Evolutionary conservation across 495 filamentous ascomycete genomes (phyloP).

Genomic region (Aspergillus olivimuriae): DNA sequence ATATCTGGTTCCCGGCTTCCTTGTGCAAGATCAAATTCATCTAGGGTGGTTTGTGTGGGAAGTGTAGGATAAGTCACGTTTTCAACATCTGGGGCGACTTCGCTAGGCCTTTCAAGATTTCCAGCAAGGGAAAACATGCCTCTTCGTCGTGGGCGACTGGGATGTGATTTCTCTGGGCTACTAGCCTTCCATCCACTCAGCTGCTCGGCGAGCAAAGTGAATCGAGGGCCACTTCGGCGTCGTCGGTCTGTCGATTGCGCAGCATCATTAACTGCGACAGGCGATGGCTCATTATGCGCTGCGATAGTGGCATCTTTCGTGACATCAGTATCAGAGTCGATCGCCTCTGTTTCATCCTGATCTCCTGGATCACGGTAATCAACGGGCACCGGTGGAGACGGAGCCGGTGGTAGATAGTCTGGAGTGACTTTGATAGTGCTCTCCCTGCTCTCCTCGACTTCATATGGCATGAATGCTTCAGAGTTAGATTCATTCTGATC

Average conservation of each 20-base stretch:
- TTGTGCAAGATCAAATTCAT: neutral
- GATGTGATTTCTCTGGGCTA: conserved; percentile 40
- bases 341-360: neutral
- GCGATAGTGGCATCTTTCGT: too few relatives aligned
- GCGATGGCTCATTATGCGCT: too few relatives aligned
- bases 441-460: neutral
- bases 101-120: conserved; percentile 1
- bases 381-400: neutral
- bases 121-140: conserved; percentile 45
- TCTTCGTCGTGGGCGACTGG: conserved; percentile 24
- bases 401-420: neutral
- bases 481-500: neutral
- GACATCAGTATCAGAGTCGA: neutral
- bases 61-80: conserved; percentile 25
- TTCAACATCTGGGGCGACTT: conserved; percentile 2
- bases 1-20: neutral
- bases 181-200: conserved; percentile 54
- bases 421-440: neutral
- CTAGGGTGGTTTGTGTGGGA: too few relatives aligned
- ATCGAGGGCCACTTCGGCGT: conserved; percentile 36
- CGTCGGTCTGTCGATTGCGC: too few relatives aligned
- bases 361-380: neutral
- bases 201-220: conserved; percentile 56
- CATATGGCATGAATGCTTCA: neutral
- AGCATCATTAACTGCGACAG: neutral